These are phyloP conservation scores for Venturia carpophila DNA, from an alignment of 2,329 filamentous ascomycete species.

Conservation along the genomic window DNA sequence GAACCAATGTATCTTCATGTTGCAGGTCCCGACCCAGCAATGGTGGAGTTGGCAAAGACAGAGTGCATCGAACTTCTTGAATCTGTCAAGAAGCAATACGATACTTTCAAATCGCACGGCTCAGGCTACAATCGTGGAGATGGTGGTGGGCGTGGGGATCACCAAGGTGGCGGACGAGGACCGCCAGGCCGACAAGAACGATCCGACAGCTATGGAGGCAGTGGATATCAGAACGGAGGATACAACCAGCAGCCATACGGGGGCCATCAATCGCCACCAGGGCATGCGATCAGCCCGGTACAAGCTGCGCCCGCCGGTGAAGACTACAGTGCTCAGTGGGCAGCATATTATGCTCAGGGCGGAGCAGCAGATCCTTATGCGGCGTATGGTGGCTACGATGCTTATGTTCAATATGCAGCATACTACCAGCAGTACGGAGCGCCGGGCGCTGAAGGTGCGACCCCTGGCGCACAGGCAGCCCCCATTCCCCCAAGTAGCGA, in stretches of 20 bases:
- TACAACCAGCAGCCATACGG: conserved; percentile 9
- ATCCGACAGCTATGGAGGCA: conserved; percentile 25
- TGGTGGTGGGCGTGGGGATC: conserved; percentile 34
- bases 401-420: conserved; percentile 25
- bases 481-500: conserved; percentile 6
- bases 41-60: conserved; percentile 80
- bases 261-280: conserved; percentile 3
- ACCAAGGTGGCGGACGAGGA: conserved; percentile 25
- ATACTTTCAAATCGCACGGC: conserved; percentile 70
- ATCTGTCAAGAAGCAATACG: conserved; percentile 84
- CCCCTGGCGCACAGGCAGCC: neutral
- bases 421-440: conserved; percentile 23
- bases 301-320: conserved; percentile 5
- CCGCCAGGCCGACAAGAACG: conserved; percentile 24
- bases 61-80: conserved; percentile 80
- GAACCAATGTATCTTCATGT: conserved; percentile 97
- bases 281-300: neutral
- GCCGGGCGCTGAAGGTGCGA: neutral
- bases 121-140: conserved; percentile 38
- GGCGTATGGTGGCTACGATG: conserved; percentile 68
- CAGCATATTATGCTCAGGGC: conserved; percentile 60
- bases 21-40: conserved; percentile 76
- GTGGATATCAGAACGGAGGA: conserved; percentile 25
- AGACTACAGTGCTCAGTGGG: conserved; percentile 43
- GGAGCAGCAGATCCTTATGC: conserved; percentile 73